Base-by-base conservation (phyloP, 768 basidiomycete species). In the Amanita thiersii region DNA sequence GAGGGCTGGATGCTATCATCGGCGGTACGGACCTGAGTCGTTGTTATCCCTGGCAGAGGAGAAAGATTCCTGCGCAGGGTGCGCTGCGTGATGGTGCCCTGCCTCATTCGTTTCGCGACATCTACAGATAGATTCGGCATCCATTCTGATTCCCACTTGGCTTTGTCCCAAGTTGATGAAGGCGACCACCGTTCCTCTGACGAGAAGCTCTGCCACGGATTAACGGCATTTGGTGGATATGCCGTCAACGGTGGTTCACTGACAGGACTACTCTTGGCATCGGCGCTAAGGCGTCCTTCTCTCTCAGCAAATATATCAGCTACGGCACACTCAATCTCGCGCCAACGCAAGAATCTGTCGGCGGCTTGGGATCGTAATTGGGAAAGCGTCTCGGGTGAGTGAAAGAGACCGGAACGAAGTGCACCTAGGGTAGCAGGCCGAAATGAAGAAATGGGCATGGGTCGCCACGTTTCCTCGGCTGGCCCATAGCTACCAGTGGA, bases 271-370 rank as follows among this genome's bases (percentile, higher is more conserved):
- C n/a, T 17, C 32, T 30, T 29, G 37, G 4, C 39, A 32, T 14
- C 4, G 12, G 41, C 31, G 33, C 17, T 32, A 20, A 3, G 9
- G 11, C 26, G 11, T 24, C 30, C 14, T n/a, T 39, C 15, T 12
- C 37, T 21, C 12, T 15, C 20, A 26, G 44, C 26, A 14, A 41
- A 46, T 20, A 78, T 64, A 25, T 60, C 60, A 44, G 68, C 66
- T 4, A 75, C 72, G 8, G 71, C 72, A 14, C 70, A 65, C 47
- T 82, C 77, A 19, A 85, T 73, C 54, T 84, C 83, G 23, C 80
- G 65, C 83, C 83, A 86, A 21, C 73, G 71, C 43, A 84, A 56
- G 57, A 84, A 86, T 14, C 83, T 71, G 44, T 83, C 79, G 0
- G 76, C 68, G 0, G 81, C 81, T 56, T 85, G 83, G 12, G 58